phyloP scores from a whole-genome alignment of 108 stramenopile species.

The Stephanodiscus minutulus region DNA sequence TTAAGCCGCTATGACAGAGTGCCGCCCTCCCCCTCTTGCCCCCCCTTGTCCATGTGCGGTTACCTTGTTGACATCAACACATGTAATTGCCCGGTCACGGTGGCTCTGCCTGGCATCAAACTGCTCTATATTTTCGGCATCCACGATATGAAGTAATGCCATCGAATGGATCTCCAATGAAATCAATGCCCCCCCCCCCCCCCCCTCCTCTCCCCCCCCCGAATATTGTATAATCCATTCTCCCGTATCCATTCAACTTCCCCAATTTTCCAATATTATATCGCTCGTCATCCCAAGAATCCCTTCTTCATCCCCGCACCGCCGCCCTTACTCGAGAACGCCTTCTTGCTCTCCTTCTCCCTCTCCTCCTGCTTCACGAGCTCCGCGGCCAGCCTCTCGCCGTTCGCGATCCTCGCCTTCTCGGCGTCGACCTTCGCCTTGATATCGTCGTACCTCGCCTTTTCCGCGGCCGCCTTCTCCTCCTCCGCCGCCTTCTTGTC shows the following conservation, averaged over 20 bases:
- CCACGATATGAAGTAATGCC: too few relatives aligned
- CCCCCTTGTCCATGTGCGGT: too few relatives aligned
- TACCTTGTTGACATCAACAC: too few relatives aligned
- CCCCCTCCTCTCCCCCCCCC: too few relatives aligned
- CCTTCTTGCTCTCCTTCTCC: constrained; percentile 72
- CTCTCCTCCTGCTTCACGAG: constrained; percentile 78
- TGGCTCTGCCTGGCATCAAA: too few relatives aligned
- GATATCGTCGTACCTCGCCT: constrained; percentile 42
- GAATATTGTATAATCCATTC: background rate
- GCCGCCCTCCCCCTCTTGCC: too few relatives aligned
- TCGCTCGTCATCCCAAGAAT: constrained; percentile 49
- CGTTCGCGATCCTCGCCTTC: constrained; percentile 56
- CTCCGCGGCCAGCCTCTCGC: constrained; percentile 54
- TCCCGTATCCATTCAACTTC: background rate
- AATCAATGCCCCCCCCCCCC: too few relatives aligned
- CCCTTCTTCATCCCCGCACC: constrained; percentile 72
- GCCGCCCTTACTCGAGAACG: constrained; percentile 53
- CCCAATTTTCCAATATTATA: background rate
- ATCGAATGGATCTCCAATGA: too few relatives aligned
- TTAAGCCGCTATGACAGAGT: too few relatives aligned
- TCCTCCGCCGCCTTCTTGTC: constrained; percentile 42
- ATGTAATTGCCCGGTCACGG: too few relatives aligned
- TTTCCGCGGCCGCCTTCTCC: constrained; percentile 44
- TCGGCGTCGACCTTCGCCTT: constrained; percentile 48
- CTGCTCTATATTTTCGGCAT: too few relatives aligned